These are phyloP conservation scores for Akanthomyces lecanii DNA, from an alignment of 2,329 filamentous ascomycete species.

Conservation along the genomic window DNA sequence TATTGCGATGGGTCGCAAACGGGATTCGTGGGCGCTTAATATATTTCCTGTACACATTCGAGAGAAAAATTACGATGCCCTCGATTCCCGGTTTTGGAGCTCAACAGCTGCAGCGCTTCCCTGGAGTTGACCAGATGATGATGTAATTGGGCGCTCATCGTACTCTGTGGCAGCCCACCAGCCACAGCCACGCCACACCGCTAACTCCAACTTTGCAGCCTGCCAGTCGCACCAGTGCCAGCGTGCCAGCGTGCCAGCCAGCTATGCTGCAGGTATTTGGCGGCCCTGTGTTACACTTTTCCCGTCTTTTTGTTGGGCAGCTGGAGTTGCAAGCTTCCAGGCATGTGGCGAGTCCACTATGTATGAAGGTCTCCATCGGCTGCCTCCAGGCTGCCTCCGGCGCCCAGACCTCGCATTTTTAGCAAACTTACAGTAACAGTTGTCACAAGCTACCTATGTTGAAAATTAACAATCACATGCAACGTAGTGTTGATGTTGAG, in stretches of 20 bases:
- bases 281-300: neutral
- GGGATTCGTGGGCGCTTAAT: conserved; percentile 1
- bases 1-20: neutral
- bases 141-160: conserved; percentile 15
- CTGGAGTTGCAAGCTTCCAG: neutral
- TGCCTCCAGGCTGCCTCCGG: neutral
- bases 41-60: neutral
- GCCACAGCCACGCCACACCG: conserved; percentile 6
- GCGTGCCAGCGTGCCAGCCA: no score
- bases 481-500: neutral
- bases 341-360: no score
- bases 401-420: neutral
- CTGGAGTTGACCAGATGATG: conserved; percentile 7
- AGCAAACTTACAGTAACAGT: neutral
- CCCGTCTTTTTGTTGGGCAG: neutral
- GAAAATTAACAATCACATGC: neutral
- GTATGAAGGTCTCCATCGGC: no score
- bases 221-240: no score
- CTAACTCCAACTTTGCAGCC: neutral
- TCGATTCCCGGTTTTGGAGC: conserved; percentile 7
- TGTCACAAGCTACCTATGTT: neutral
- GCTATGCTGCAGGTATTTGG: neutral
- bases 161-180: neutral
- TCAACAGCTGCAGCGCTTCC: neutral
- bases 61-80: neutral